phyloP scores from a whole-genome alignment of 495 filamentous ascomycete genomes.

The Tuber magnatum region DNA sequence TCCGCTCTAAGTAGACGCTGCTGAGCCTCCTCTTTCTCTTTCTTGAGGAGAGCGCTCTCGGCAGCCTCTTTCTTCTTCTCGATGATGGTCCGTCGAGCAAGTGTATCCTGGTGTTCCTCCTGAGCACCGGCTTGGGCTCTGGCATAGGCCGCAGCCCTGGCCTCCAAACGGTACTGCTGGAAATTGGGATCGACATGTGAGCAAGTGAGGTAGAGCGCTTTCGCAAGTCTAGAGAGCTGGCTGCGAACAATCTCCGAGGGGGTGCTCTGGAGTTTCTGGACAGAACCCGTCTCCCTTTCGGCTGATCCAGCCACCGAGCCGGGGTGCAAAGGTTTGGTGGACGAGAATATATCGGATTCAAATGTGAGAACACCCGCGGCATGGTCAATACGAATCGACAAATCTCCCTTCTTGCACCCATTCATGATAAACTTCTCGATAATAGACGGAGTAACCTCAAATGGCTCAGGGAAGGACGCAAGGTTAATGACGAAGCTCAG shows the following conservation, averaged over 20 bases:
- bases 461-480: conserved; percentile 92
- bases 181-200: conserved; percentile 89
- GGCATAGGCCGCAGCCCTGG: conserved; percentile 69
- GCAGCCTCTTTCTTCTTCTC: conserved; percentile 94
- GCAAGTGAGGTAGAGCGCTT: conserved; percentile 83
- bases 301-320: conserved; percentile 82
- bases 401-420: conserved; percentile 98
- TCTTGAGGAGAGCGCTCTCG: conserved; percentile 70
- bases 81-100: conserved; percentile 82
- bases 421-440: conserved; percentile 99
- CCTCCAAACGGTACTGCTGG: conserved; percentile 66
- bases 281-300: conserved; percentile 72
- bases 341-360: conserved; percentile 96
- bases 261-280: conserved; percentile 93
- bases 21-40: conserved; percentile 86
- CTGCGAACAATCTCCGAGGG: conserved; percentile 96
- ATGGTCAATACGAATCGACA: conserved; percentile 93
- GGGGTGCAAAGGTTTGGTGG: conserved; percentile 82
- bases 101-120: conserved; percentile 80
- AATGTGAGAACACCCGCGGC: conserved; percentile 90
- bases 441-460: conserved; percentile 80
- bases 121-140: conserved; percentile 80
- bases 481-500: conserved; percentile 88
- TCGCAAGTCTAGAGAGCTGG: conserved; percentile 83
- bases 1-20: conserved; percentile 75